Conservation (phyloP, 1,284 basidiomycete species). For the Pseudozyma thailandica region DNA sequence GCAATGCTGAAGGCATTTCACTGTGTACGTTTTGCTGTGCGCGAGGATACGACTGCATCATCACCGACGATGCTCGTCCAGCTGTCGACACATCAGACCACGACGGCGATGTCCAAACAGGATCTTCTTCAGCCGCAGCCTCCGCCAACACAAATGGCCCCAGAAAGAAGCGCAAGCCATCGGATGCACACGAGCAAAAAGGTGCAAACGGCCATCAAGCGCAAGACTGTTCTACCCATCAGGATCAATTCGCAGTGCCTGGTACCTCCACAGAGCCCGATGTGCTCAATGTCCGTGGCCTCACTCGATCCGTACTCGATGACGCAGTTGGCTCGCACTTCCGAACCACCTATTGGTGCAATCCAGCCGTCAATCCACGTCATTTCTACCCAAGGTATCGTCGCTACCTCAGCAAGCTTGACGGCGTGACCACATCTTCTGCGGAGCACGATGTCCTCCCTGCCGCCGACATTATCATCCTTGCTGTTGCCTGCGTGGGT, state of each 20-base stretch:
- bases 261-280: conserved; percentile 14
- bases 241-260: conserved; percentile 12
- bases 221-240: background rate
- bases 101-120: background rate
- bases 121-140: conserved; percentile 4
- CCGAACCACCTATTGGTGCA: conserved; percentile 39
- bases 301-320: conserved; percentile 32
- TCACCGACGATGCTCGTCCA: conserved; percentile 32
- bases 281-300: conserved; percentile 34
- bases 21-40: conserved; percentile 40
- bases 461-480: conserved; percentile 32
- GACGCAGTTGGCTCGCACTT: conserved; percentile 36
- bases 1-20: conserved; percentile 40
- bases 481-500: conserved; percentile 40
- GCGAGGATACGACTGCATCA: conserved; percentile 38
- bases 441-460: conserved; percentile 19
- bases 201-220: background rate
- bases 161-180: conserved; percentile 33
- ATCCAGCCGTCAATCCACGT: conserved; percentile 26
- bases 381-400: conserved; percentile 39
- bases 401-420: conserved; percentile 23
- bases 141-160: conserved; percentile 10
- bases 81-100: conserved; percentile 19
- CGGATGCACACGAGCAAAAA: conserved; percentile 6
- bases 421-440: conserved; percentile 18